These are phyloP conservation scores for Vigna reflexopilosa DNA, from an alignment of 306 rosid genomes.

Conservation along the genomic window DNA sequence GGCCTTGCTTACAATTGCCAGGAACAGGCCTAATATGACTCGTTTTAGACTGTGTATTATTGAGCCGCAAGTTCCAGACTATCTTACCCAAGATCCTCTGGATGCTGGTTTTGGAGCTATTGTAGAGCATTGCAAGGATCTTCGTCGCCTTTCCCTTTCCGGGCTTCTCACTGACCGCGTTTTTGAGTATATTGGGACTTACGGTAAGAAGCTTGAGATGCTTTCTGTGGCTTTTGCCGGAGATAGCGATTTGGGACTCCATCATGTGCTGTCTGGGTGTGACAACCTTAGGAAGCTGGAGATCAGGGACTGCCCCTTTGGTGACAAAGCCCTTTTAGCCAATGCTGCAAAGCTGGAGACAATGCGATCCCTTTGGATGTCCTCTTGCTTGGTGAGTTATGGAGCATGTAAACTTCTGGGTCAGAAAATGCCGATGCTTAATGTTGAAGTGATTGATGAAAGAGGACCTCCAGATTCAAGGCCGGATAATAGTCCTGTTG, in stretches of 20 bases:
- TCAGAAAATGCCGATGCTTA: conserved; percentile 86
- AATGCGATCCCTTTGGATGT: conserved; percentile 99
- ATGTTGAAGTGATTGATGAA: conserved; percentile 96
- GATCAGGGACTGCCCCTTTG: conserved; percentile 99
- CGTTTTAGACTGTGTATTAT: conserved; percentile 92
- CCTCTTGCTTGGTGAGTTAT: conserved; percentile 91
- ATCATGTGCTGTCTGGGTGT: conserved; percentile 89
- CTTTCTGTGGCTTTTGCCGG: conserved; percentile 97
- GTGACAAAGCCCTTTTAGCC: conserved; percentile 96
- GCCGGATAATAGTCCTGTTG: conserved; percentile 82
- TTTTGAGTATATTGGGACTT: conserved; percentile 76
- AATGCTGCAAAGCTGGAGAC: conserved; percentile 99
- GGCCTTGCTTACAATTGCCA: conserved; percentile 80
- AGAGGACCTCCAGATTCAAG: conserved; percentile 83
- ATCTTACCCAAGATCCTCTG: conserved; percentile 70
- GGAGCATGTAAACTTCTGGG: conserved; percentile 96
- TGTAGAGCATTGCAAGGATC: conserved; percentile 95
- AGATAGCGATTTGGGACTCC: conserved; percentile 91
- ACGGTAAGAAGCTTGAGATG: conserved; percentile 94
- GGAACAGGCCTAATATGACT: conserved; percentile 83
- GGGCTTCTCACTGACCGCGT: conserved; percentile 89
- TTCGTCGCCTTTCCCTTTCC: conserved; percentile 84
- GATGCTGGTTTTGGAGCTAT: conserved; percentile 96
- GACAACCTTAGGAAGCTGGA: conserved; percentile 95
- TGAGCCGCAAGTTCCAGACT: conserved; percentile 82